phyloP scores from a whole-genome alignment of 768 basidiomycete species.

The Phlebiopsis flavidoalba region DNA sequence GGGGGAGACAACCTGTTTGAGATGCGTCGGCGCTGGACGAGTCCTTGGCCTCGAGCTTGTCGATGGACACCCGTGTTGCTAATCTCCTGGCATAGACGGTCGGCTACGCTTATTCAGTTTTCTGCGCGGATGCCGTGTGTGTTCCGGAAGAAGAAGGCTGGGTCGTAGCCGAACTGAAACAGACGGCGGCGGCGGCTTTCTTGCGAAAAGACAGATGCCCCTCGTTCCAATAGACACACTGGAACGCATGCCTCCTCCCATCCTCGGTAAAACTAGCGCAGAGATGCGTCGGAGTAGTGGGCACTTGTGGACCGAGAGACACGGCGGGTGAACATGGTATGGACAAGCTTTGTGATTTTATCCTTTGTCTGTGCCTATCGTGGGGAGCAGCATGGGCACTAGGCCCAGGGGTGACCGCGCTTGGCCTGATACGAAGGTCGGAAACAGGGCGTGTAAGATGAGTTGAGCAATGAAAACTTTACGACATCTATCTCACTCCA shows the following conservation, averaged over 20 bases:
- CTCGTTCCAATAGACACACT: not conserved
- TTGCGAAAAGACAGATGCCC: not conserved
- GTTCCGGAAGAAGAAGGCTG: not conserved
- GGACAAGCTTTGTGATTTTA: not conserved
- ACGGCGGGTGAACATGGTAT: not conserved
- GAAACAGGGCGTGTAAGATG: not conserved
- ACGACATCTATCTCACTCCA: not conserved
- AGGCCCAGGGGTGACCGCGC: not conserved
- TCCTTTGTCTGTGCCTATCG: not conserved
- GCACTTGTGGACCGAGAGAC: not conserved
- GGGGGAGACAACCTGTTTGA: not conserved
- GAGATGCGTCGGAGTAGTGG: not conserved
- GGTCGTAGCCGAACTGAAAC: not conserved
- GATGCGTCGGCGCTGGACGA: not conserved
- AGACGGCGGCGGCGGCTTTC: not conserved
- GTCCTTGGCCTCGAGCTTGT: not conserved
- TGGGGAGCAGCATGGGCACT: not conserved
- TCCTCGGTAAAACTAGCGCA: not conserved
- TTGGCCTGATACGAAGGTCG: not conserved
- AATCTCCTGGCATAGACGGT: not conserved
- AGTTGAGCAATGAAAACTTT: not conserved
- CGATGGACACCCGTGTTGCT: not conserved
- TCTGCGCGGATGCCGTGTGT: not conserved
- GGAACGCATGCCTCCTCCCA: not conserved
- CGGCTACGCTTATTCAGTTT: conserved; percentile 1